A percentile compares a stretch with the other conserved stretches of the same genome.
Evolutionary conservation across 805 yeast species (phyloP).

Genomic region (Lipomyces sp.): DNA sequence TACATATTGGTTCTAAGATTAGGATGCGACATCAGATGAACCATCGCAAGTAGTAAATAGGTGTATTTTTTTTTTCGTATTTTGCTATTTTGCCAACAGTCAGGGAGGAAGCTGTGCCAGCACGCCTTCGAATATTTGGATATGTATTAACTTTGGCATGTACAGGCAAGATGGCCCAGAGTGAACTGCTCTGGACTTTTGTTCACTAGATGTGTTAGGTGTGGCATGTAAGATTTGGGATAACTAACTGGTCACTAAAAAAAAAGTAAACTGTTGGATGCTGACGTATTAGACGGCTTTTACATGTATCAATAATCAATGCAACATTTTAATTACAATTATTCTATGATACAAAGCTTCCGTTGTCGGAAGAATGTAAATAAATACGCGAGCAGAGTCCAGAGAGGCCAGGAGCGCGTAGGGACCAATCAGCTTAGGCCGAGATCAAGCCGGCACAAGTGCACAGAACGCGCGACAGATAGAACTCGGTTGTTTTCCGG

Average conservation of each 20-base stretch:
- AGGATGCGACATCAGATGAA: conserved; percentile 9
- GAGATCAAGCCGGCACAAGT: neutral
- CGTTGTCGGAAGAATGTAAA: too few relatives aligned
- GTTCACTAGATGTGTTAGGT: neutral
- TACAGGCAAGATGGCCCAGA: neutral
- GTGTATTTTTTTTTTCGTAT: neutral
- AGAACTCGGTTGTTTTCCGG: neutral
- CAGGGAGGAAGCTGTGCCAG: neutral
- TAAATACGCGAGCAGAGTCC: neutral
- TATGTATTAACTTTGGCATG: neutral
- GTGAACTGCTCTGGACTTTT: neutral
- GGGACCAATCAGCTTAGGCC: conserved; percentile 2
- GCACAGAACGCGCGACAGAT: neutral
- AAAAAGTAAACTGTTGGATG: neutral
- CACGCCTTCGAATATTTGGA: neutral
- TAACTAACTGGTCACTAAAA: neutral
- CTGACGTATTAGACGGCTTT: neutral
- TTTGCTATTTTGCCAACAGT: neutral
- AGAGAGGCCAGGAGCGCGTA: neutral
- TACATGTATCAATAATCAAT: too few relatives aligned
- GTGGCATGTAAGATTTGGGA: neutral
- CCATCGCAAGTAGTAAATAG: neutral
- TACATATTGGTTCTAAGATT: conserved; percentile 1
- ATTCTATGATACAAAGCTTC: too few relatives aligned
- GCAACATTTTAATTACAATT: too few relatives aligned